Conservation (phyloP, 106 monocot species). For the Acorus calamus region DNA sequence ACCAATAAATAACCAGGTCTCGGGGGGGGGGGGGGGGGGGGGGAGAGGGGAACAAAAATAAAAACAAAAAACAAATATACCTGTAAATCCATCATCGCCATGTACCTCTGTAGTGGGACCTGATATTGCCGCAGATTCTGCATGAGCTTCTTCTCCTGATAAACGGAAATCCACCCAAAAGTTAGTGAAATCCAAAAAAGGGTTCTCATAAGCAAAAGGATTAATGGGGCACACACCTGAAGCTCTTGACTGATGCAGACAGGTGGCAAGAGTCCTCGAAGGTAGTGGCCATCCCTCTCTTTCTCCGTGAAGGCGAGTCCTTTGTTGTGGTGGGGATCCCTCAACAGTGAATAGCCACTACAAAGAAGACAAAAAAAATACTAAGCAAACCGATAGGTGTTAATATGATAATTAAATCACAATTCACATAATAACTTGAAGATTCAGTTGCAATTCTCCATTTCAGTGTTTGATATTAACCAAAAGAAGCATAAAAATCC, state of each 20-base stretch:
- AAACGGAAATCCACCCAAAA: not conserved
- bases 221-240: slow-evolving; percentile 30
- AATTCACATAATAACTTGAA: too few relatives aligned
- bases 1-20: not conserved
- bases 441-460: too few relatives aligned
- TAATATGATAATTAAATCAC: not conserved
- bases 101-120: slow-evolving; percentile 66
- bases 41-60: not conserved
- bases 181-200: not conserved
- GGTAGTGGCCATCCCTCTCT: slow-evolving; percentile 72
- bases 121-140: slow-evolving; percentile 66
- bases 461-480: too few relatives aligned
- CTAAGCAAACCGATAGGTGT: not conserved
- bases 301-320: slow-evolving; percentile 72
- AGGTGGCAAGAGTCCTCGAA: slow-evolving; percentile 71
- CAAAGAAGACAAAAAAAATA: slow-evolving; percentile 1
- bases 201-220: not conserved
- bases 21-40: not conserved
- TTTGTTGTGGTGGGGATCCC: slow-evolving; percentile 80
- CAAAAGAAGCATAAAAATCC: too few relatives aligned
- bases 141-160: slow-evolving; percentile 67
- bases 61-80: slow-evolving; percentile 10
- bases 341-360: slow-evolving; percentile 67
- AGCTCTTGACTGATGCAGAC: slow-evolving; percentile 39
- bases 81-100: slow-evolving; percentile 83